Conservation (phyloP, 2,329 filamentous ascomycete species). For the Chalaropsis ovoidea region DNA sequence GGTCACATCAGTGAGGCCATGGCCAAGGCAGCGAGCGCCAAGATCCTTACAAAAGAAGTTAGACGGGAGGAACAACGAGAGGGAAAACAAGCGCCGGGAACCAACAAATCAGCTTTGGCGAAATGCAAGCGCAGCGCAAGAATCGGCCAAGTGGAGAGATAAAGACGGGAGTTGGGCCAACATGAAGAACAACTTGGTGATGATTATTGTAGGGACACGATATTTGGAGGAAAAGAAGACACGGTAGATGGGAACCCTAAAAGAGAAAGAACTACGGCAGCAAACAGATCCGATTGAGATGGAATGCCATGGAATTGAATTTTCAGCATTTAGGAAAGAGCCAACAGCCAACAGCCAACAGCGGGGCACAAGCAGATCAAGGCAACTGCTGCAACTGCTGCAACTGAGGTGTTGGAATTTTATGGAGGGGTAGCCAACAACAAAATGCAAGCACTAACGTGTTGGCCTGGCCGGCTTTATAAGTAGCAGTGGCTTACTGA, state of each 20-base stretch:
- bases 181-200: conserved; percentile 1
- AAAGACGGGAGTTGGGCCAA: background rate
- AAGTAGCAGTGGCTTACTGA: background rate
- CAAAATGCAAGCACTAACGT: background rate
- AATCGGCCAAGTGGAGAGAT: background rate
- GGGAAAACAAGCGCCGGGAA: background rate
- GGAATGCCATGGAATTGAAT: background rate
- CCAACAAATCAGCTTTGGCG: conserved; percentile 9
- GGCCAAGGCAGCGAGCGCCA: background rate
- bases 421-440: background rate
- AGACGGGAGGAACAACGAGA: background rate
- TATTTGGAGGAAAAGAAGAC: background rate
- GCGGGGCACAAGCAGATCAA: conserved; percentile 7
- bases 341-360: conserved; percentile 6
- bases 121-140: conserved; percentile 3
- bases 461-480: too few relatives aligned
- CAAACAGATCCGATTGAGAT: background rate
- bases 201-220: background rate
- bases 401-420: background rate
- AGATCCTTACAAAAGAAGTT: background rate
- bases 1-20: background rate
- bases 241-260: background rate
- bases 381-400: background rate
- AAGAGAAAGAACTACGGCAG: background rate
- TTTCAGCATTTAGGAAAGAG: background rate